Base-by-base conservation (phyloP, 768 basidiomycete genomes). In the Suillus fuscotomentosus region DNA sequence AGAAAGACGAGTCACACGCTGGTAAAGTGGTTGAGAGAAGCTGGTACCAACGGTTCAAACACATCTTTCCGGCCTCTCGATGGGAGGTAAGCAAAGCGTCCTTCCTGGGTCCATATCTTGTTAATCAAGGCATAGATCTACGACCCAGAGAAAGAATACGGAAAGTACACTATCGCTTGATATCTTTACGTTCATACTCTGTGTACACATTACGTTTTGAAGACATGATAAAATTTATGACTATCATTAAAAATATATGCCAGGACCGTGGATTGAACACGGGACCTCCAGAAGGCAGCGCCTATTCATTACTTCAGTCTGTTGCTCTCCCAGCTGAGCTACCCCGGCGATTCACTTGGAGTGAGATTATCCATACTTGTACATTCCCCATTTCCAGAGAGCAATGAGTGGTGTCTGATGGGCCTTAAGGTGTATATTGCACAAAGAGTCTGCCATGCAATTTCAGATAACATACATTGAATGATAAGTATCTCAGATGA, bases 1-100 rank as follows among this genome's bases (percentile, higher is more conserved):
- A 99, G 78, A 99, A 99, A 78, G 95, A 99, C 70, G 97, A 99
- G 76, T 95, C 93, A 20, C 97, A 99, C 72, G 97, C 97, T 0
- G 97, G 97, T 3, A 99, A 99, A 74, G 97, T 99, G 11, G 96
- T 98, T 7, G 97, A 99, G 77, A 80, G 97, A 67, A 91, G 91
- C 65, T 99, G 92, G 84, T 97, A 99, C 73, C 91, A 95, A 70
- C 82, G 95, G 60, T 97, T 95, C 72, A 99, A 99, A 68, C 97
- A 98, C 72, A 97, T 99, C 43, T 99, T 99, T 74, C 97, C 97
- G 17, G 95, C 95, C 1, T 95, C 93, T 5, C 81, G 96, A 70
- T 98, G 96, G 96, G 96, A 98, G 89, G 92, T 89, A 68, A 68
- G 89, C n/a, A 24, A n/a, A n/a, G 6, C 20, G n/a, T 61, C 22